Evolutionary conservation across 306 rosid species (phyloP), one percentile per base, ranked within the genome.

Genomic region (Lablab purpureus): DNA sequence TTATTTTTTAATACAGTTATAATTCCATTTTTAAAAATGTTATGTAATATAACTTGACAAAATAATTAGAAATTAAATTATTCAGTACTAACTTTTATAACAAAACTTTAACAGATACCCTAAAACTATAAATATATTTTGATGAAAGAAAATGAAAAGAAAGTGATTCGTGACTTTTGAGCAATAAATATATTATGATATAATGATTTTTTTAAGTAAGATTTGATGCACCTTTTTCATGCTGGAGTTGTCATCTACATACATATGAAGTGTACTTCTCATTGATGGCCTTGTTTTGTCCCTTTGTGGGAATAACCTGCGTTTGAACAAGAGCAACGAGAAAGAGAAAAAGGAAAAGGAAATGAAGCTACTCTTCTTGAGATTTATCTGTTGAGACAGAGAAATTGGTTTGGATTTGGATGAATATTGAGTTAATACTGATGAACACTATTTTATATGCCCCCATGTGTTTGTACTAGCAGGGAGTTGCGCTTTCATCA

Each of bases 381-480:
- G 60, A 17, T 73, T 13, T 46, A n/a, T 18, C 30, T 52, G 47
- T 32, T 51, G 10, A 40, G 17, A 28, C 17, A 25, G 7, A 28
- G 41, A 36, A 66, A 50, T 9, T n/a, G 55, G 7, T 18, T 62
- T 32, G 22, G 50, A 28, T 74, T 81, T 30, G 47, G 46, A 56
- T 43, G 76, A 69, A 14, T 32, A 70, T 59, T 28, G 59, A 30
- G 60, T 47, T 3, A 43, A 11, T 12, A 43, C 15, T 43, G 12
- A 10, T 34, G 15, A 15, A 6, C 10, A 55, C n/a, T 50, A 52
- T 28, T 40, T 27, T 30, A 46, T 69, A 23, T 54, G 32, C 19
- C 7, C 75, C 75, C 81, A 76, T 76, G 79, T 83, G 79, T 82
- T 23, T 56, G 75, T 77, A 28, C 74, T 66, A 21, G 77, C 69